Evolutionary conservation across 2,329 filamentous ascomycete genomes (phyloP), one percentile per base, ranked within the genome.

Genomic region (Talaromyces verruculosus): DNA sequence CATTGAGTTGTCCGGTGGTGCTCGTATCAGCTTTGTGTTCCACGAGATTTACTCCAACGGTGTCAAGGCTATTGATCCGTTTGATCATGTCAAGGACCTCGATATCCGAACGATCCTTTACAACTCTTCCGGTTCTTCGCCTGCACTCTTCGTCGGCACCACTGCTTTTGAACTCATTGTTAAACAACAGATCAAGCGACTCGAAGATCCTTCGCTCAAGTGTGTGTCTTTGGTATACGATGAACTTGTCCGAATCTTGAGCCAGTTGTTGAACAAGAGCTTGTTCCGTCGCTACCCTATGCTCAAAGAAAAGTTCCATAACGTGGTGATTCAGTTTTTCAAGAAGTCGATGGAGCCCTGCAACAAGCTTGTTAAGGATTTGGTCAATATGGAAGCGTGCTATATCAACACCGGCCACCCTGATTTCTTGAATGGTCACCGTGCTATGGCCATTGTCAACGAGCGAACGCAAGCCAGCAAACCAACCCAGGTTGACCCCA

Each of bases 351-450:
- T 98, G 91, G 93, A 97, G 63, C 95, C 95, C 6, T 97, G 95
- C 43, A 98, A 97, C 83, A 98, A 98, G 85, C 86, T 99, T 58
- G 95, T 99, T 65, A 89, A 83, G 74, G 95, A 99, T 76, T 85
- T 99, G 47, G 94, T 99, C 30, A 82, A 89, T 10, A 99, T 99
- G 95, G 95, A 99, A 79, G 83, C 93, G 15, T 96, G 92, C 82
- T 99, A 99, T 78, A 91, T 99, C 84, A 99, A 99, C 83, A 99
- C 96, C 35, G 95, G 93, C 10, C 96, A 99, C 77, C 95, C 95
- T 10, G 95, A 99, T 77, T 99, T 99, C 80, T 83, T 99, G 69
- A 98, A 97, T 75, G 95, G 95, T 30, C 94, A 97, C 78, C 89
- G 89, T 85, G 94, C 95, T 58, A 99, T 99, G 95, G 92, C 95